These are phyloP conservation scores for Fusarium secorum DNA, from an alignment of 2,329 filamentous ascomycete species.

Conservation along the genomic window DNA sequence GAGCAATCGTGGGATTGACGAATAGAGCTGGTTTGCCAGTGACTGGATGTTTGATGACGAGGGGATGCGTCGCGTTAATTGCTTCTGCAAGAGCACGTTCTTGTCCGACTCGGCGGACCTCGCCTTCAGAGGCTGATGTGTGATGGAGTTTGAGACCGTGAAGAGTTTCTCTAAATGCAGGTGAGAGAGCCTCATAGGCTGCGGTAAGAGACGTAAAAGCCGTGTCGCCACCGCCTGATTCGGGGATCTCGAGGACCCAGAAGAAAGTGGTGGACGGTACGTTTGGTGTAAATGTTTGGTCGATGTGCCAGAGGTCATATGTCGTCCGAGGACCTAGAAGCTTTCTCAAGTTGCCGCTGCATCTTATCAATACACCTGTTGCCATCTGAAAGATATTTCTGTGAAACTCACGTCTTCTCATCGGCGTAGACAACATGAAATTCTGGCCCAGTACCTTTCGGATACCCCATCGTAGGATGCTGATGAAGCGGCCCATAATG, in stretches of 20 bases:
- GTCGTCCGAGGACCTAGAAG: constrained; percentile 40
- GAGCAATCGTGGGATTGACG: constrained; percentile 44
- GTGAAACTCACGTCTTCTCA: constrained; percentile 43
- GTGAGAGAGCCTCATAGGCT: constrained; percentile 43
- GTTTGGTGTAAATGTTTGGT: constrained; percentile 47
- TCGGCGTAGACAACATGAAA: constrained; percentile 47
- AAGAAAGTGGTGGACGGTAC: constrained; percentile 46
- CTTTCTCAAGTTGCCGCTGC: constrained; percentile 40
- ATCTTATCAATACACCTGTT: fast-evolving
- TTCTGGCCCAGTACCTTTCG: constrained; percentile 43
- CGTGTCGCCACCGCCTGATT: constrained; percentile 42
- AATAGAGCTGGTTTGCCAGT: constrained; percentile 41
- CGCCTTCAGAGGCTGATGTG: constrained; percentile 43
- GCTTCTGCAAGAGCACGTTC: constrained; percentile 43
- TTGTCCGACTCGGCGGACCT: constrained; percentile 40
- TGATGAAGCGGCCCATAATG: constrained; percentile 46
- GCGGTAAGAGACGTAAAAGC: constrained; percentile 44
- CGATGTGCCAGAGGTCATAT: constrained; percentile 46
- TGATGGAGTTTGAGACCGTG: constrained; percentile 17
- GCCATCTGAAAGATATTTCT: too few species aligned
- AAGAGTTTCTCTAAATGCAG: constrained; percentile 35
- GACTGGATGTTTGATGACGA: constrained; percentile 43
- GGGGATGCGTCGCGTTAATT: constrained; percentile 41
- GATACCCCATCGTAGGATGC: constrained; percentile 46
- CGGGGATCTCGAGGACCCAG: constrained; percentile 44